Evolutionary conservation across 2,329 filamentous ascomycete genomes (phyloP).

Genomic region (Aspergillus ruber): DNA sequence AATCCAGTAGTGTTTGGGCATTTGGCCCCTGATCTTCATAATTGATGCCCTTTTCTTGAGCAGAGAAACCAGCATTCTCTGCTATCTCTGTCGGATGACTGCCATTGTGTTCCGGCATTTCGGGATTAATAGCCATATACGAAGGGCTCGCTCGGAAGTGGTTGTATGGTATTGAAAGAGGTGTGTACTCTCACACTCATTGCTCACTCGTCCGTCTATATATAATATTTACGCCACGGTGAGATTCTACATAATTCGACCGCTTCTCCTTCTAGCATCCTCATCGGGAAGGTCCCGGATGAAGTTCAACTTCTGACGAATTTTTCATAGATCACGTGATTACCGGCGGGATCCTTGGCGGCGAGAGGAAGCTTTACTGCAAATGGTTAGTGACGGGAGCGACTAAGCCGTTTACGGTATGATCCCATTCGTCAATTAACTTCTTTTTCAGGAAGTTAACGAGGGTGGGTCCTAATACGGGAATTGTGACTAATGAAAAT

Average conservation of each 20-base stretch:
- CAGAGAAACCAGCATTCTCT: not conserved
- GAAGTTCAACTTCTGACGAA: not conserved
- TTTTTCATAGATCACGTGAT: not conserved
- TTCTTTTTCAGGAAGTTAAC: conserved; percentile 18
- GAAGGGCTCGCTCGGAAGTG: conserved; percentile 34
- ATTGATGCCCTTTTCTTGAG: not conserved
- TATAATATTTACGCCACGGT: not conserved
- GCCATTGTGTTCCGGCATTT: not conserved
- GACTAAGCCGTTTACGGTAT: not conserved
- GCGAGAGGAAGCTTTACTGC: not conserved
- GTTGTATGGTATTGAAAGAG: not conserved
- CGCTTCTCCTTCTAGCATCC: not conserved
- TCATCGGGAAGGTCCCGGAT: not conserved
- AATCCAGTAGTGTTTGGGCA: not conserved
- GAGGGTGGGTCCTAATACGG: conserved; percentile 13
- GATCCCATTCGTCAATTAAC: conserved; percentile 1
- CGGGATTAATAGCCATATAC: conserved; percentile 56
- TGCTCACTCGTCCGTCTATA: not conserved
- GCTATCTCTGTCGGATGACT: not conserved
- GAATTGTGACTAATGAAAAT: not conserved
- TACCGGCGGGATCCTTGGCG: not conserved
- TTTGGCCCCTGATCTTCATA: not conserved
- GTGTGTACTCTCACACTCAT: not conserved
- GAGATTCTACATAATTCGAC: not conserved
- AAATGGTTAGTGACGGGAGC: too few species aligned